Conservation (phyloP, 331 rosid species). For the Pyracantha coccinea region DNA sequence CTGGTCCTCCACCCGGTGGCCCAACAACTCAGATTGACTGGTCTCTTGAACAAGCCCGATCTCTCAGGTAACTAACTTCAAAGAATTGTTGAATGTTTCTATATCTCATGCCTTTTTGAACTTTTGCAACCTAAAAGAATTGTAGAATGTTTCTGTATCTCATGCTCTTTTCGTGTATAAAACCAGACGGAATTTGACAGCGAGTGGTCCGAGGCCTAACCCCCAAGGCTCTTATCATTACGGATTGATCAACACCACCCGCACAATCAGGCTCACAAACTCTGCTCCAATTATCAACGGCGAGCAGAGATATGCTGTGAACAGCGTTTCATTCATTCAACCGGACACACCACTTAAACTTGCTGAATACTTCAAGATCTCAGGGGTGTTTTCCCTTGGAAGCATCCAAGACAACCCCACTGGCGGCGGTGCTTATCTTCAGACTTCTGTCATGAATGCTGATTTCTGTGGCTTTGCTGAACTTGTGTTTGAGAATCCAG, state of each 20-base stretch:
- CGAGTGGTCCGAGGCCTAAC: slow-evolving; percentile 87
- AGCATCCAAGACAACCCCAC: slow-evolving; percentile 54
- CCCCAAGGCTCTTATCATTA: slow-evolving; percentile 94
- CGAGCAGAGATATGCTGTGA: slow-evolving; percentile 70
- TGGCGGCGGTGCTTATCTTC: slow-evolving; percentile 56
- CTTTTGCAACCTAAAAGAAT: background rate
- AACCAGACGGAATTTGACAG: slow-evolving; percentile 67
- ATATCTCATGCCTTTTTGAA: too few species aligned
- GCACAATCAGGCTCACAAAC: slow-evolving; percentile 49
- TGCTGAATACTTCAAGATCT: slow-evolving; percentile 70
- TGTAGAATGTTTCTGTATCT: background rate
- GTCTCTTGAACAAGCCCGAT: slow-evolving; percentile 81
- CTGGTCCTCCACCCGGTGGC: slow-evolving; percentile 65
- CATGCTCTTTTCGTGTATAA: background rate
- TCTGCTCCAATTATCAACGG: slow-evolving; percentile 62
- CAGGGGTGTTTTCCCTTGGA: slow-evolving; percentile 55
- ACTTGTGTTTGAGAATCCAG: slow-evolving; percentile 63
- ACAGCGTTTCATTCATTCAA: slow-evolving; percentile 64
- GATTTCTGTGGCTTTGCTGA: slow-evolving; percentile 57
- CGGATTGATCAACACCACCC: slow-evolving; percentile 65
- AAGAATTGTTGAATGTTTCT: too few species aligned
- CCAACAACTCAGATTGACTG: slow-evolving; percentile 66
- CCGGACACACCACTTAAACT: slow-evolving; percentile 77
- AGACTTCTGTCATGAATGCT: slow-evolving; percentile 69
- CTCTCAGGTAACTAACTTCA: slow-evolving; percentile 41